Percentiles rank a stretch among this genome's conserved stretches.
Conservation (phyloP, 2,329 filamentous ascomycete genomes). For the Colletotrichum falcatum region DNA sequence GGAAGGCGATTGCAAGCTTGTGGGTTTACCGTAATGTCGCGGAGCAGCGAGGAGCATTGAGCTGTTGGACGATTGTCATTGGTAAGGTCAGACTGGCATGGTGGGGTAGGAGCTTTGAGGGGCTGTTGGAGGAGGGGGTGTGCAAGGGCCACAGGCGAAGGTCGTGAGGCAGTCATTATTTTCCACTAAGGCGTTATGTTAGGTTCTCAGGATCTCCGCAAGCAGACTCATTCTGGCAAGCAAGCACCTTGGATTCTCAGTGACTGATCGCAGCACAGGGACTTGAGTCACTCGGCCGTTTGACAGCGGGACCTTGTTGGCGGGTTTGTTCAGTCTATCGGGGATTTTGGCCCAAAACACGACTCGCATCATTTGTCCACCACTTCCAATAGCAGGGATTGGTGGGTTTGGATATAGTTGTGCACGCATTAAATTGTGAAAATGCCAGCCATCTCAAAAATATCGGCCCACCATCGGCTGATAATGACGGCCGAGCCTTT, state of each 20-base stretch:
- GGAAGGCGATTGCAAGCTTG: not conserved
- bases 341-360: slow-evolving; percentile 36
- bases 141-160: slow-evolving; percentile 24
- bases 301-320: not conserved
- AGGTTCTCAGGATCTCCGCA: not conserved
- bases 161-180: not conserved
- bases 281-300: not conserved
- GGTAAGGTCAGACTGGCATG: slow-evolving; percentile 38
- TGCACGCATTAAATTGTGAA: slow-evolving; percentile 30
- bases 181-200: not conserved
- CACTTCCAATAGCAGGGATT: slow-evolving; percentile 5
- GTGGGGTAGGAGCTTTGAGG: slow-evolving; percentile 42
- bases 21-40: slow-evolving; percentile 8
- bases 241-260: not conserved
- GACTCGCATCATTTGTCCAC: slow-evolving; percentile 22
- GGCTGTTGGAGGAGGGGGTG: slow-evolving; percentile 16
- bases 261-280: slow-evolving; percentile 10
- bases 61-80: slow-evolving; percentile 36
- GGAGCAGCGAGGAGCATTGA: slow-evolving; percentile 19
- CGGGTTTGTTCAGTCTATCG: slow-evolving; percentile 5
- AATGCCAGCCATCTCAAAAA: slow-evolving; percentile 32
- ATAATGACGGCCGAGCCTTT: slow-evolving; percentile 34
- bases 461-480: slow-evolving; percentile 40
- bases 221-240: too few species aligned
- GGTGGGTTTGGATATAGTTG: not conserved